Evolutionary conservation across 371 early-diverging fungal species (phyloP), one percentile per base, ranked within the genome.

Genomic region (Paraphysoderma sedebokerense): DNA sequence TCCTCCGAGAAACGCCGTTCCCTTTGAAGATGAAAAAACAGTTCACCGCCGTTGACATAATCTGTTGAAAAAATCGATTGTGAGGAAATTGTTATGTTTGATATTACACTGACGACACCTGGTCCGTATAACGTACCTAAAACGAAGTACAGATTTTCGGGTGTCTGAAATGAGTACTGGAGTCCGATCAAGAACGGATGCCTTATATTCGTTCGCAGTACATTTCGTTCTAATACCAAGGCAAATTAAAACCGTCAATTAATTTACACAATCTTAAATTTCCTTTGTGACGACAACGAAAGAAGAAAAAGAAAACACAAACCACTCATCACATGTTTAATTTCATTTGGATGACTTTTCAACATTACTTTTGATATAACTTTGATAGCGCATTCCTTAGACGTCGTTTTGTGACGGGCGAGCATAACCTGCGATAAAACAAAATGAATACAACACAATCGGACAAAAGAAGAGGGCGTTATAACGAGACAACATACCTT

Each of bases 221-320:
- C 76, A 53, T 81, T 82, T 36, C 87, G 77, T 62, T 92, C 89
- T 5, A 80, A 26, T n/a, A n/a, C n/a, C n/a, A n/a, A n/a, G n/a
- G n/a, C n/a, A n/a, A n/a, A n/a, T n/a, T n/a, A n/a, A n/a, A n/a
- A n/a, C n/a, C n/a, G n/a, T n/a, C n/a, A n/a, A n/a, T n/a, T n/a
- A n/a, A n/a, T n/a, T n/a, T n/a, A n/a, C n/a, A n/a, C n/a, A n/a
- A n/a, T n/a, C n/a, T n/a, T n/a, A n/a, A n/a, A n/a, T n/a, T n/a
- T n/a, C n/a, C n/a, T n/a, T n/a, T n/a, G n/a, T n/a, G n/a, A n/a
- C n/a, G n/a, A n/a, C n/a, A n/a, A n/a, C n/a, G n/a, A n/a, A n/a
- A n/a, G n/a, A n/a, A n/a, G n/a, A n/a, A n/a, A n/a, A n/a, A n/a
- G n/a, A n/a, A n/a, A n/a, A n/a, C n/a, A n/a, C n/a, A n/a, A n/a